phyloP scores from a whole-genome alignment of 345 rosid genomes.

The Hibiscus syriacus region DNA sequence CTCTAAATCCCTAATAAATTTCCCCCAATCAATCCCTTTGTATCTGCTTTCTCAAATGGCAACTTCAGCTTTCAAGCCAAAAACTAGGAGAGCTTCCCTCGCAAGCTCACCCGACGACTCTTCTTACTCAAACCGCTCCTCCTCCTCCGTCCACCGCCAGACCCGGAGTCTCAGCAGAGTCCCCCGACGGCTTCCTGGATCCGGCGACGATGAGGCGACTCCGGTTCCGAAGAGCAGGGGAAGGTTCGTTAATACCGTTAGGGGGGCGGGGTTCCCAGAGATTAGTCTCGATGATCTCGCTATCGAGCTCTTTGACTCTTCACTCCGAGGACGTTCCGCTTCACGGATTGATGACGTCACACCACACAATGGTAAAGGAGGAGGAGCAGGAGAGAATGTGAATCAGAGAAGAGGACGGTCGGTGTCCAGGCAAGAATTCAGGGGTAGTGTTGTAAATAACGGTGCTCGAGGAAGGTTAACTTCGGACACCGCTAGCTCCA shows the following conservation, averaged over 20 bases:
- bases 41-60: conserved; percentile 39
- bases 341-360: conserved; percentile 26
- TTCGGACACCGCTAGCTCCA: conserved; percentile 24
- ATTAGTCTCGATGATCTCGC: conserved; percentile 82
- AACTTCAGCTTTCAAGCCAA: conserved; percentile 68
- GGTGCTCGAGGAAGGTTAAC: conserved; percentile 22
- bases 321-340: conserved; percentile 46
- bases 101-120: no score
- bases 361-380: conserved; percentile 12
- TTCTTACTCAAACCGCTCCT: conserved; percentile 32
- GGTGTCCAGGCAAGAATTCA: conserved; percentile 55
- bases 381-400: conserved; percentile 17
- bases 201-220: conserved; percentile 29
- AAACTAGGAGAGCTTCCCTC: conserved; percentile 40
- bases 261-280: conserved; percentile 80
- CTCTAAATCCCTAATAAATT: background rate
- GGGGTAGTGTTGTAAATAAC: conserved; percentile 21
- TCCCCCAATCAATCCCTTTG: background rate
- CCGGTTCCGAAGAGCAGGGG: conserved; percentile 37
- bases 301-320: conserved; percentile 50
- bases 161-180: conserved; percentile 85
- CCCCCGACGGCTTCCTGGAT: conserved; percentile 40
- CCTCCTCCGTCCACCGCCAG: conserved; percentile 51
- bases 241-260: conserved; percentile 66
- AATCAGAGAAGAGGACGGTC: conserved; percentile 80